Base-by-base conservation (phyloP, 495 filamentous ascomycete genomes). In the Lasiosphaeria ovina region DNA sequence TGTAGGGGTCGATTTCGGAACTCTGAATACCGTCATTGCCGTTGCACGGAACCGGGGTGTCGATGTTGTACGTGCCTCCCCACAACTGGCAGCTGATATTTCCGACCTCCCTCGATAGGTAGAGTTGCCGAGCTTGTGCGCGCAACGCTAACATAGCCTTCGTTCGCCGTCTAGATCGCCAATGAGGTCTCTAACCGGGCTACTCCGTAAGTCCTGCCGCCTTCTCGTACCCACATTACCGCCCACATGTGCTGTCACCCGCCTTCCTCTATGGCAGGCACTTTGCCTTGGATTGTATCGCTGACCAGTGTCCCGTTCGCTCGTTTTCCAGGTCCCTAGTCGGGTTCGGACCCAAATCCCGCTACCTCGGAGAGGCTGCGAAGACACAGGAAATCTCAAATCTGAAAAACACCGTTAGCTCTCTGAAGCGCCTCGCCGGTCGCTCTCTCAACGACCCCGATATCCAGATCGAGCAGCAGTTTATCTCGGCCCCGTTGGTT, bases 381-480 rank as follows among this genome's bases (percentile, higher is more conserved):
- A 98, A 98, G 85, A 98, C 93, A 65, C 93, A 96, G 81, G 95
- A 98, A 81, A 93, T 96, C 70, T 97, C 93, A 64, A 99, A 99
- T 79, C 83, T 99, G 64, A 99, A 97, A 83, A 99, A 98, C 83
- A 99, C 94, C 55, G 90, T 98, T 76, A 80, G 85, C 73, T 93
- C 86, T 63, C 83, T 99, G 58, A 96, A 97, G 81, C 89, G 94
- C 69, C 84, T 99, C 56, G 87, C 89, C 69, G 94, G 94, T 66
- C 90, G 94, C 67, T 81, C 82, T 40, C 80, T 91, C 74, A 87
- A 84, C 67, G 94, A 99, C 72, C 92, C 93, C 67, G 94, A 99
- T 82, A 81, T 97, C 57, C 80, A 91, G 73, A 82, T 93, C 66
- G 94, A 99, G 83, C 86, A 93, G 77, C 81, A 95, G 69, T 99